Evolutionary conservation across 2,329 filamentous ascomycete species (phyloP).

Genomic region (Zelopaecilomyces penicillatus): DNA sequence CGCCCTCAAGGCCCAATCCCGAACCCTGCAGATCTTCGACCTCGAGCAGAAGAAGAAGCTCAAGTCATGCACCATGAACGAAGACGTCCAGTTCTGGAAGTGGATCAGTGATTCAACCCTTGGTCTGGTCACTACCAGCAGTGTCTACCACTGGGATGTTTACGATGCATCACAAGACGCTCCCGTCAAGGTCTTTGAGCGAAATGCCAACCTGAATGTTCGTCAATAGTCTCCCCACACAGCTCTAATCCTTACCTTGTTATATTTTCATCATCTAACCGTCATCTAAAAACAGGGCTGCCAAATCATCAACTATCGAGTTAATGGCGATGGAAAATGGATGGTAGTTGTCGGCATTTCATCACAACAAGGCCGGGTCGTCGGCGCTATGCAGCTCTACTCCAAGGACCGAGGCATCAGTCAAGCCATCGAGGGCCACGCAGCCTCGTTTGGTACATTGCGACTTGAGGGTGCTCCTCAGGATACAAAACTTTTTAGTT

Average conservation of each 20-base stretch:
- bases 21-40: slow-evolving; percentile 97
- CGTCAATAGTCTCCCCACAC: slow-evolving; percentile 24
- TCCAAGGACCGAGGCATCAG: slow-evolving; percentile 94
- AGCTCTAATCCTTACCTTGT: neutral
- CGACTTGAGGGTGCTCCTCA: slow-evolving; percentile 80
- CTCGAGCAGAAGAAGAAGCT: slow-evolving; percentile 87
- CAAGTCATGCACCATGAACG: slow-evolving; percentile 92
- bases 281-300: slow-evolving; percentile 53
- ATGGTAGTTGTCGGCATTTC: slow-evolving; percentile 97
- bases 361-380: slow-evolving; percentile 84
- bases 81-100: slow-evolving; percentile 98
- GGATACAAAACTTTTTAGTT: slow-evolving; percentile 93
- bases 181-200: slow-evolving; percentile 88
- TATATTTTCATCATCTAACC: neutral
- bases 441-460: slow-evolving; percentile 85
- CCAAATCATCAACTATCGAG: slow-evolving; percentile 99
- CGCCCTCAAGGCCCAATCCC: slow-evolving; percentile 85
- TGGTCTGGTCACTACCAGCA: slow-evolving; percentile 81
- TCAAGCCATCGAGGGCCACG: slow-evolving; percentile 95
- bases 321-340: slow-evolving; percentile 94
- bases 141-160: slow-evolving; percentile 97
- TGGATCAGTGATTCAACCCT: slow-evolving; percentile 89
- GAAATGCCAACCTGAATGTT: slow-evolving; percentile 82
- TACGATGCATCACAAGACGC: slow-evolving; percentile 72
- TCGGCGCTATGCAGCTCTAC: slow-evolving; percentile 94